These are phyloP conservation scores for Orbilia blumenaviensis DNA, from an alignment of 2,329 filamentous ascomycete species.

Conservation along the genomic window DNA sequence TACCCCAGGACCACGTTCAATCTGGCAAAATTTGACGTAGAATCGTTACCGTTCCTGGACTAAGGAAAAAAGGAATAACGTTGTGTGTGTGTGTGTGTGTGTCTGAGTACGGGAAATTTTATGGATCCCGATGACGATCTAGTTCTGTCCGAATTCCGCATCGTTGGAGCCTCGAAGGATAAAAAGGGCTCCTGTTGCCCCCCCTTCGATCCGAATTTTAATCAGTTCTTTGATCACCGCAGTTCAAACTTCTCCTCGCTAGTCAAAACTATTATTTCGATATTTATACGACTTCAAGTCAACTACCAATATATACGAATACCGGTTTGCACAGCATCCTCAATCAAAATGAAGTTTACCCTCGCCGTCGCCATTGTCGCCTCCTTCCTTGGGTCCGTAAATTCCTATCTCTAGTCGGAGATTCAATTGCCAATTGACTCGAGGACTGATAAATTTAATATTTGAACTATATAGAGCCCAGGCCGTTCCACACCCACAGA, in stretches of 20 bases:
- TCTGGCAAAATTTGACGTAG: slow-evolving; percentile 38
- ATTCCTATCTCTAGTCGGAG: neutral
- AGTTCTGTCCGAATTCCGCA: neutral
- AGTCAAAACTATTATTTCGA: neutral
- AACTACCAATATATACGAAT: neutral
- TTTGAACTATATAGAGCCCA: slow-evolving; percentile 15
- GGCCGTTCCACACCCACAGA: slow-evolving; percentile 36
- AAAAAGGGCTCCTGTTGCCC: slow-evolving; percentile 28
- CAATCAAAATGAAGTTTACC: slow-evolving; percentile 50
- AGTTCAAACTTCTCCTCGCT: neutral
- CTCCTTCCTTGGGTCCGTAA: slow-evolving; percentile 28
- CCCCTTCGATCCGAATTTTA: neutral
- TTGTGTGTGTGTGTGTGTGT: too few species aligned
- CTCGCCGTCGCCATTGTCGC: slow-evolving; percentile 29
- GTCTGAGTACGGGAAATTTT: slow-evolving; percentile 8
- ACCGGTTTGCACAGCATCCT: neutral
- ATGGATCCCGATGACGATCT: slow-evolving; percentile 21
- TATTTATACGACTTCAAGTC: neutral
- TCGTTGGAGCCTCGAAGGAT: slow-evolving; percentile 6
- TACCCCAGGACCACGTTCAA: slow-evolving; percentile 12
- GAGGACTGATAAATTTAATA: neutral
- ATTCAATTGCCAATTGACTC: neutral
- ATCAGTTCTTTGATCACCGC: neutral
- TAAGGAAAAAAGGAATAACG: slow-evolving; percentile 25
- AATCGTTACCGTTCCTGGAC: slow-evolving; percentile 23